Evolutionary conservation across 768 basidiomycete genomes (phyloP), one percentile per base, ranked within the genome.

Genomic region (Cystofilobasidium macerans): DNA sequence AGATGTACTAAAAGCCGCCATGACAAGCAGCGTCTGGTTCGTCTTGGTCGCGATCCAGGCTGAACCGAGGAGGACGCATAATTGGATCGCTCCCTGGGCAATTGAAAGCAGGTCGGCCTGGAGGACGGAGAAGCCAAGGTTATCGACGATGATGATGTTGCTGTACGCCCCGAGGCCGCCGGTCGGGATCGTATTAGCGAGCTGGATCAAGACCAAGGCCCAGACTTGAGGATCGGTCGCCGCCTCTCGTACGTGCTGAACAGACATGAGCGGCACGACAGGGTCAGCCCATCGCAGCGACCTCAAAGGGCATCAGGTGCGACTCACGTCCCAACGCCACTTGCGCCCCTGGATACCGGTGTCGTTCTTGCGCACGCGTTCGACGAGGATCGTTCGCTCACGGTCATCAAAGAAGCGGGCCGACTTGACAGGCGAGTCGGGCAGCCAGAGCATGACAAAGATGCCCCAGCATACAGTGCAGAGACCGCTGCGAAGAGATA

Each of bases 31-130:
- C 62, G 79, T 81, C 71, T 82, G 80, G 45, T 78, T 77, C 48
- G 76, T 79, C 42, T 73, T 68, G 61, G 76, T 79, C 6, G 80
- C 78, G 22, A 80, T 70, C 69, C 77, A 78, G 22, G 80, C 77
- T 4, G 78, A 77, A 40, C 74, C 76, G 72, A 81, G 80, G 26
- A 81, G 72, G 68, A 80, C 79, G 5, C 71, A 6, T 77, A 81
- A 80, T 68, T 80, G 80, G 64, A 77, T 72, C 38, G 66, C 78
- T 48, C 74, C 72, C 65, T 71, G 73, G 20, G 70, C 71, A 33
- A 72, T 69, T 0, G 80, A 80, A n/a, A 82, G 74, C n/a, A 83
- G 70, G 69, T 82, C 81, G 14, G 81, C 81, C 70, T 82, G 81
- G 22, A 81, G 71, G 26, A 76, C 75, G 5, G 79, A 78, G 71